Evolutionary conservation across 2,329 filamentous ascomycete genomes (phyloP).

Genomic region (Phialophora verrucosa): DNA sequence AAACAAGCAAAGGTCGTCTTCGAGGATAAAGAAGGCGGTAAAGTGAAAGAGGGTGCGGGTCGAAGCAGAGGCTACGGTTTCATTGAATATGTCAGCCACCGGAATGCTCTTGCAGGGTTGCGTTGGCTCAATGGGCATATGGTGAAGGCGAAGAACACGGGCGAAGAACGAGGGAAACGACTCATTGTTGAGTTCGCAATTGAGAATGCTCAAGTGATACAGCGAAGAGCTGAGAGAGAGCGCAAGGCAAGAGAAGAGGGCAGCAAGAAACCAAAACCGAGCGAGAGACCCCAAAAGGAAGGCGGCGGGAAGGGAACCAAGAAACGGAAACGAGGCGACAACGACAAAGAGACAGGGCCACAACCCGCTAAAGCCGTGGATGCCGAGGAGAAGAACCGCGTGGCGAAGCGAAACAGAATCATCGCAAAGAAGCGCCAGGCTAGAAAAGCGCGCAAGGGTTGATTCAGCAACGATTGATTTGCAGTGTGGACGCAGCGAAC

Average conservation of each 20-base stretch:
- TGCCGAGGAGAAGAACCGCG: constrained; percentile 57
- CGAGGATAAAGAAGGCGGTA: constrained; percentile 78
- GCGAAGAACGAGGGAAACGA: constrained; percentile 77
- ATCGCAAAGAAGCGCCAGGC: constrained; percentile 84
- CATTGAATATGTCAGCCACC: constrained; percentile 92
- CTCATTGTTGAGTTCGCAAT: constrained; percentile 97
- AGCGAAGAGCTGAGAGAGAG: constrained; percentile 72
- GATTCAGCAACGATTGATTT: not conserved
- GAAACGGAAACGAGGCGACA: constrained; percentile 49
- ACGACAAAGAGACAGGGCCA: constrained; percentile 11
- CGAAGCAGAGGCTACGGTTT: constrained; percentile 94
- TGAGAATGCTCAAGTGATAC: constrained; percentile 96
- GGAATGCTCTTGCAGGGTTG: constrained; percentile 92
- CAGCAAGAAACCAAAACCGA: constrained; percentile 43
- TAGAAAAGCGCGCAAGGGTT: constrained; percentile 65
- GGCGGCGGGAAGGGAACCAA: constrained; percentile 24
- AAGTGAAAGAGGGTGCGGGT: constrained; percentile 79
- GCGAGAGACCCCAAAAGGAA: constrained; percentile 36
- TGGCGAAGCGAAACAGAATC: constrained; percentile 72
- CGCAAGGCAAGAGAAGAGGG: constrained; percentile 43
- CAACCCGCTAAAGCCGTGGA: constrained; percentile 11
- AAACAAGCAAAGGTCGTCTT: constrained; percentile 94
- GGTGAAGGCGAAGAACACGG: constrained; percentile 50
- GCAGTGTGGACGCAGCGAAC: not conserved
- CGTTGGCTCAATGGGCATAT: constrained; percentile 87